Base-by-base conservation (phyloP, 2,329 filamentous ascomycete genomes). In the Magnaporthales sp. region DNA sequence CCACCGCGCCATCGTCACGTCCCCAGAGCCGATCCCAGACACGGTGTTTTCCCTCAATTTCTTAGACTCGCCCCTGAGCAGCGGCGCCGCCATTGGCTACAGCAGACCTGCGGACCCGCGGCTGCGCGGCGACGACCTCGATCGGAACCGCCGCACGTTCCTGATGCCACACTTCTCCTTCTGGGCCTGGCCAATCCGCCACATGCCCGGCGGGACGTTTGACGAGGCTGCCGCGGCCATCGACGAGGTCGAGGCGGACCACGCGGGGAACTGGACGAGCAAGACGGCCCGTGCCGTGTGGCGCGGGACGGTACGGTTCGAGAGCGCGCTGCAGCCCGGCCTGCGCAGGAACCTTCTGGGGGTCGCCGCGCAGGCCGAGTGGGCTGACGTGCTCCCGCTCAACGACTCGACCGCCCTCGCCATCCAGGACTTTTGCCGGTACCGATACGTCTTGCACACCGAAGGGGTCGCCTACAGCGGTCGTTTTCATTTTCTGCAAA, bases 121-220 rank as follows among this genome's bases (percentile, higher is more conserved):
- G 15, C 66, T 68, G 8, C 65, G 67, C 26, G 69, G 69, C 60
- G 67, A 68, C 67, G 10, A 67, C 24, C 11, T 26, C 3, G 67
- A 8, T 70, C 61, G 64, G 68, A 63, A 71, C 65, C 67, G 69
- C 9, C 79, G 79, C 46, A 76, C 76, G 67, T 85, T 83, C 74
- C 73, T 83, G 4, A 82, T 86, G 75, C 84, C 83, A 67, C 85
- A 83, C 76, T 88, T 84, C 77, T 79, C 78, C 71, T 84, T 81
- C 75, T 86, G 80, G 80, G 79, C 80, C 6, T 86, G 83, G 83
- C 76, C 80, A 26, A 77, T 83, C 62, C 80, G 79, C 66, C 82
- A 81, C 76, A 83, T 81, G 72, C 5, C 62, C 4, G 62, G 62
- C 13, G 78, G 77, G 6, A 80, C 80, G 7, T 71, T 83, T 15